Evolutionary conservation across 331 rosid species (phyloP).

Genomic region (Quercus tomentella): DNA sequence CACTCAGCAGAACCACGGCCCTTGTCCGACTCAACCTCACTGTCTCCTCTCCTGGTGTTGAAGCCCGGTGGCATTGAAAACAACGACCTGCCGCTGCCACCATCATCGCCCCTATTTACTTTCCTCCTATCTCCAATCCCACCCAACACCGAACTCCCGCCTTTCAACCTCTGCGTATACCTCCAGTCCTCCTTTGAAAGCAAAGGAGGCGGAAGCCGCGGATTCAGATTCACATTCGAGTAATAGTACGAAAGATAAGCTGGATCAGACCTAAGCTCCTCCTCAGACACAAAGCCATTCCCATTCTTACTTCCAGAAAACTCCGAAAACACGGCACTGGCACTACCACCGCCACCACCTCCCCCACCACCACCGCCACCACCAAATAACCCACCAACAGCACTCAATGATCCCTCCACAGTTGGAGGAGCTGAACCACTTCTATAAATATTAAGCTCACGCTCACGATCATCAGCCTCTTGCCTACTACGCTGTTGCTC

Average conservation of each 20-base stretch:
- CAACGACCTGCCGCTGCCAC: slow-evolving; percentile 43
- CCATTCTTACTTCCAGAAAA: slow-evolving; percentile 45
- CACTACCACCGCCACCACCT: slow-evolving; percentile 33
- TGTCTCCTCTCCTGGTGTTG: slow-evolving; percentile 58
- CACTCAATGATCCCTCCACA: slow-evolving; percentile 89
- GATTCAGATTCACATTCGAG: slow-evolving; percentile 85
- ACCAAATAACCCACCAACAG: slow-evolving; percentile 80
- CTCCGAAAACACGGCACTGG: slow-evolving; percentile 23
- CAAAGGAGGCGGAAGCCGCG: slow-evolving; percentile 93
- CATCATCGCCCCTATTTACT: slow-evolving; percentile 51
- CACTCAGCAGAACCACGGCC: slow-evolving; percentile 68
- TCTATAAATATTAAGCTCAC: slow-evolving; percentile 76
- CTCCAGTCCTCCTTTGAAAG: slow-evolving; percentile 96
- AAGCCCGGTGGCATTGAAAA: slow-evolving; percentile 83
- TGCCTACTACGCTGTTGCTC: slow-evolving; percentile 61
- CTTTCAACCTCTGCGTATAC: slow-evolving; percentile 69
- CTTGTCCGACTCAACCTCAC: slow-evolving; percentile 52
- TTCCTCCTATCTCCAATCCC: slow-evolving; percentile 94
- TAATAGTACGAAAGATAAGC: slow-evolving; percentile 79
- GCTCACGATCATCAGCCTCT: slow-evolving; percentile 76
- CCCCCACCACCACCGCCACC: slow-evolving; percentile 30
- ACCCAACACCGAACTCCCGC: slow-evolving; percentile 60
- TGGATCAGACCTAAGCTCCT: slow-evolving; percentile 96
- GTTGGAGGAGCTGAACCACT: slow-evolving; percentile 99
- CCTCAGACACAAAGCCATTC: slow-evolving; percentile 75